phyloP scores from a whole-genome alignment of 2,329 filamentous ascomycete genomes.

The Tolypocladium sp. region DNA sequence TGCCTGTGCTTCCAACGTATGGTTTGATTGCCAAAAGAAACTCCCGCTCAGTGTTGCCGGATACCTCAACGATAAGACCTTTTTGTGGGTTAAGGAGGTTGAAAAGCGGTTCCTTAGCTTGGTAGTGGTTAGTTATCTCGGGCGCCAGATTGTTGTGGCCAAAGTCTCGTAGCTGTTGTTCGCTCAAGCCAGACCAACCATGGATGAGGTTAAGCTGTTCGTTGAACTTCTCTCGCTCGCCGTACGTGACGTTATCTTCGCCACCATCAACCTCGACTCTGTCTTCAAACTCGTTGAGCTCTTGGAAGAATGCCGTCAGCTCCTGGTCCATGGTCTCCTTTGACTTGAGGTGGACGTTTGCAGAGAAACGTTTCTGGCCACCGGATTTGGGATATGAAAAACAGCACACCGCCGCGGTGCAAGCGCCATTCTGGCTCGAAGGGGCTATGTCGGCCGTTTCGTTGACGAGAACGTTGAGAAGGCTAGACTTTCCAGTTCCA shows the following conservation, averaged over 20 bases:
- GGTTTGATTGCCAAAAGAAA: conserved; percentile 4
- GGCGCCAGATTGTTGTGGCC: too few species aligned
- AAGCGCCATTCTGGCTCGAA: conserved; percentile 8
- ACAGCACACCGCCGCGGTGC: conserved; percentile 9
- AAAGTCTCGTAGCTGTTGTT: too few species aligned
- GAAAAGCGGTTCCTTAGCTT: background rate
- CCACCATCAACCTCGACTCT: background rate
- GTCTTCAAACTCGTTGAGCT: conserved; percentile 1
- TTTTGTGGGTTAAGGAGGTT: background rate
- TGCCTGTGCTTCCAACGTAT: conserved; percentile 3
- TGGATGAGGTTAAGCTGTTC: conserved; percentile 1
- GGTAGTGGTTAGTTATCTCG: too few species aligned
- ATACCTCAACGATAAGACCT: background rate
- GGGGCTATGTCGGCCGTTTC: conserved; percentile 2
- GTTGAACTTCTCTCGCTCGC: background rate
- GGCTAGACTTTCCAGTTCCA: conserved; percentile 7
- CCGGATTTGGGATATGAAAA: conserved; percentile 2
- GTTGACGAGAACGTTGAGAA: conserved; percentile 7
- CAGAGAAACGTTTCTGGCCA: background rate
- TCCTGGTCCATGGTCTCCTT: conserved; percentile 5
- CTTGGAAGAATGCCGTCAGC: conserved; percentile 2
- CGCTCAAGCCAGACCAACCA: conserved; percentile 5
- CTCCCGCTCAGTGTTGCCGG: background rate
- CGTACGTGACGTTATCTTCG: background rate
- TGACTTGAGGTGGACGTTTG: conserved; percentile 6